Conservation (phyloP, 805 yeast genomes). For the Lipomyces lipofer region DNA sequence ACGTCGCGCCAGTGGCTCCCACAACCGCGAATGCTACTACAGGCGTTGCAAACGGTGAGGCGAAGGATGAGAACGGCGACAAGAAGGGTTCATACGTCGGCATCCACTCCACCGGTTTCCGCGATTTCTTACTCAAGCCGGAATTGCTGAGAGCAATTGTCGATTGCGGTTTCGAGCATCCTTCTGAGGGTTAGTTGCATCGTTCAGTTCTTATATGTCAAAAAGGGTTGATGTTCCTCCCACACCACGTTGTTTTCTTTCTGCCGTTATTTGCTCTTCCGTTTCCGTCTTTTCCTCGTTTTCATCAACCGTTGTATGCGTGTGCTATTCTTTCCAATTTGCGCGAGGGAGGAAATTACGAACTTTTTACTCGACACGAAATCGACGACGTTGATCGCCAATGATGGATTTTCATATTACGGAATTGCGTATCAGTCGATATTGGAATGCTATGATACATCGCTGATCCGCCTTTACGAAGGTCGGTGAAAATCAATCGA, state of each 20-base stretch:
- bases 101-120: slow-evolving; percentile 97
- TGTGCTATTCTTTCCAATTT: too few relatives aligned
- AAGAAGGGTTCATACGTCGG: slow-evolving; percentile 98
- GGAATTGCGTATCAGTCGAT: too few relatives aligned
- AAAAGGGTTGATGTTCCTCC: too few relatives aligned
- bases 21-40: slow-evolving; percentile 38
- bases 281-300: slow-evolving; percentile 3
- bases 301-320: background rate
- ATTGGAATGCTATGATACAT: too few relatives aligned
- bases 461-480: too few relatives aligned
- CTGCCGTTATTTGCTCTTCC: slow-evolving; percentile 8
- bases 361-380: too few relatives aligned
- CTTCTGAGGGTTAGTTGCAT: slow-evolving; percentile 83
- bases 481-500: too few relatives aligned
- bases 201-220: slow-evolving; percentile 1
- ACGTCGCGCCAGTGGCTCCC: slow-evolving; percentile 67
- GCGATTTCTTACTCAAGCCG: slow-evolving; percentile 94
- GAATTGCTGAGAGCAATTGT: slow-evolving; percentile 96
- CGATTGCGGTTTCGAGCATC: slow-evolving; percentile 99
- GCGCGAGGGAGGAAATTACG: too few relatives aligned
- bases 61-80: slow-evolving; percentile 50
- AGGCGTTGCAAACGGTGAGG: slow-evolving; percentile 36
- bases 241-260: background rate
- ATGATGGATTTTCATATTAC: too few relatives aligned
- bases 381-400: too few relatives aligned